Evolutionary conservation across 371 early-diverging fungal species (phyloP), one percentile per base, ranked within the genome.

Genomic region (Mucor velutinosus): DNA sequence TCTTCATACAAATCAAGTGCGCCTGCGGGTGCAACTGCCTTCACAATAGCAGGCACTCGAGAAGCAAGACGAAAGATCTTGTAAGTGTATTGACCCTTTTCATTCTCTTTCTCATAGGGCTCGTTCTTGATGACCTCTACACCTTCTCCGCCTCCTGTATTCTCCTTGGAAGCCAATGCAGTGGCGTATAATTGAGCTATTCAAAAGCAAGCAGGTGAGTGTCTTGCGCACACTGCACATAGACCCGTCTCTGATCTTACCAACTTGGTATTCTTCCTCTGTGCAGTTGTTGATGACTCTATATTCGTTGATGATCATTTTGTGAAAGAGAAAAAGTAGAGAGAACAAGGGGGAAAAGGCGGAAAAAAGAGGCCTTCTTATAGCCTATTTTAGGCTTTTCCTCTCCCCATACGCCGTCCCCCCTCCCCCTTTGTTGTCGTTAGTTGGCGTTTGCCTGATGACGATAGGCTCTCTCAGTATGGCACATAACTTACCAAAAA

Each of bases 71-170:
- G 83, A 75, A 87, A 87, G 66, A 91, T 88, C 80, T 91, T 91
- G 75, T 85, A 80, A 19, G 92, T 91, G 70, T 86, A 91, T 77
- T 91, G 92, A 53, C 92, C 92, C 75, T 89, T 88, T 58, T 86
- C 86, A 1, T 65, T 51, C 3, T 37, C 47, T 63, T 91, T 82
- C 39, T 87, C 84, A 67, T 90, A 91, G 17, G 90, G 92, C 68
- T 90, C 90, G 60, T 91, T 91, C 73, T 82, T 81, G 23, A 86
- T 37, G 17, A 91, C 88, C 76, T 91, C 89, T 55, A 91, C 90
- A 61, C 92, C 92, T 67, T 91, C 92, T 47, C 90, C 92, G 19
- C 78, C 83, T 39, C 92, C 90, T 7, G 90, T 89, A 70, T 86
- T 84, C 58, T 83, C 84, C 71, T 88, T 87, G 25, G 90, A 90